phyloP scores from a whole-genome alignment of 176 grass and related monocot genomes.

The Bolboschoenus planiculmis region DNA sequence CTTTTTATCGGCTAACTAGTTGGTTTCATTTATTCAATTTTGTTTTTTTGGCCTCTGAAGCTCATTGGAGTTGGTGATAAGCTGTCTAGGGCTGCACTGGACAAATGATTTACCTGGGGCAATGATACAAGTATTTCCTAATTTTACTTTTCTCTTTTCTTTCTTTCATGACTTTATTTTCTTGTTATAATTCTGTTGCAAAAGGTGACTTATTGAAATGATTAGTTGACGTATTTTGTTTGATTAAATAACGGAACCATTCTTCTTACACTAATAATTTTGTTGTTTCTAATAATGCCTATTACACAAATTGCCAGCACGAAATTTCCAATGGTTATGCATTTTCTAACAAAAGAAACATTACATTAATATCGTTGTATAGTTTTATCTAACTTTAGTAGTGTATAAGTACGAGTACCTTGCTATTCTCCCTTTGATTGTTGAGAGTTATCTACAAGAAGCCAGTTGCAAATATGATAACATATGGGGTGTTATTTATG shows the following conservation, averaged over 20 bases:
- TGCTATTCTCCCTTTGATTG: neutral
- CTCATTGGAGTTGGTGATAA: conserved; percentile 80
- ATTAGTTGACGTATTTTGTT: neutral
- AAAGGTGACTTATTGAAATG: neutral
- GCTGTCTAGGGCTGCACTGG: conserved; percentile 96
- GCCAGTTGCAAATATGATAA: neutral
- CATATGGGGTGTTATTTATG: neutral
- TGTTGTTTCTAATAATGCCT: neutral
- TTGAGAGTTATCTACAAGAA: neutral
- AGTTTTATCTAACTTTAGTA: neutral
- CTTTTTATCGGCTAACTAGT: neutral
- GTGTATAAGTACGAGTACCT: neutral
- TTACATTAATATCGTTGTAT: neutral
- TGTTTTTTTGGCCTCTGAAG: conserved; percentile 36
- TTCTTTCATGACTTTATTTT: neutral
- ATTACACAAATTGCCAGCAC: neutral
- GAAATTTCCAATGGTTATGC: neutral
- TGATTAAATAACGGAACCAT: neutral
- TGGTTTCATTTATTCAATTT: neutral
- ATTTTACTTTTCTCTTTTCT: neutral
- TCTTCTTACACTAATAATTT: neutral
- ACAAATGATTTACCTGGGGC: conserved; percentile 96
- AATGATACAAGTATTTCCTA: conserved; percentile 79
- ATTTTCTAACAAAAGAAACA: neutral
- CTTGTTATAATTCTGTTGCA: neutral